phyloP scores from a whole-genome alignment of 345 rosid genomes.

The Punica granatum region DNA sequence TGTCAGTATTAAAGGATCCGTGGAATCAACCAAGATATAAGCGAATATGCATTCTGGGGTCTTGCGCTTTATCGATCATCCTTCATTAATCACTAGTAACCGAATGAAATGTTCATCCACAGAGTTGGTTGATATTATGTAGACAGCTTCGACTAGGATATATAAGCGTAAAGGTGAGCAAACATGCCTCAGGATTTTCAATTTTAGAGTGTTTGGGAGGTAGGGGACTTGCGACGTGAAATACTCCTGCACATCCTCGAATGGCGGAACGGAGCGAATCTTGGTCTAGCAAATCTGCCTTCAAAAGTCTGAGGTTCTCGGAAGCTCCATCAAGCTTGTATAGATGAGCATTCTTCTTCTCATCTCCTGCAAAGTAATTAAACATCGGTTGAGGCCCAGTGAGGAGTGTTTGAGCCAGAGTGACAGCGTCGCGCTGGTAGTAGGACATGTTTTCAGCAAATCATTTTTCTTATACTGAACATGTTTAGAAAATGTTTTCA shows the following conservation, averaged over 20 bases:
- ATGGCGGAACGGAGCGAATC: constrained; percentile 3
- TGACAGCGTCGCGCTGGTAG: too few relatives aligned
- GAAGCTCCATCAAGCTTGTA: background rate
- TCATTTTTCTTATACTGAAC: too few relatives aligned
- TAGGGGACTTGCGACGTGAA: constrained; percentile 12
- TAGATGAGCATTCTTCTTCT: constrained; percentile 9
- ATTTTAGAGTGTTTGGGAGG: background rate
- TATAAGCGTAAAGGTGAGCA: background rate
- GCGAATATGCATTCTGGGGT: too few relatives aligned
- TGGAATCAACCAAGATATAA: background rate
- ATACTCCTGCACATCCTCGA: constrained; percentile 9
- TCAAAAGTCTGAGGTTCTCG: constrained; percentile 8
- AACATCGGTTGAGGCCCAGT: too few relatives aligned
- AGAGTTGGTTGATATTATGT: background rate
- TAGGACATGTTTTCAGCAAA: too few relatives aligned
- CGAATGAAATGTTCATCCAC: background rate
- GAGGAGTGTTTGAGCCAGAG: too few relatives aligned
- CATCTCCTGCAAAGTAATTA: constrained; percentile 7
- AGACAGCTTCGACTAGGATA: background rate
- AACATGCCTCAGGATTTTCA: constrained; percentile 25
- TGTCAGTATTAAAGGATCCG: background rate
- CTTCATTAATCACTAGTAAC: too few relatives aligned
- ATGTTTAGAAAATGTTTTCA: too few relatives aligned
- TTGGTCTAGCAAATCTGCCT: constrained; percentile 11
- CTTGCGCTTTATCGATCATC: too few relatives aligned